These are phyloP conservation scores for Grigorovia yakushimaensis DNA, from an alignment of 805 yeast species.

Conservation along the genomic window DNA sequence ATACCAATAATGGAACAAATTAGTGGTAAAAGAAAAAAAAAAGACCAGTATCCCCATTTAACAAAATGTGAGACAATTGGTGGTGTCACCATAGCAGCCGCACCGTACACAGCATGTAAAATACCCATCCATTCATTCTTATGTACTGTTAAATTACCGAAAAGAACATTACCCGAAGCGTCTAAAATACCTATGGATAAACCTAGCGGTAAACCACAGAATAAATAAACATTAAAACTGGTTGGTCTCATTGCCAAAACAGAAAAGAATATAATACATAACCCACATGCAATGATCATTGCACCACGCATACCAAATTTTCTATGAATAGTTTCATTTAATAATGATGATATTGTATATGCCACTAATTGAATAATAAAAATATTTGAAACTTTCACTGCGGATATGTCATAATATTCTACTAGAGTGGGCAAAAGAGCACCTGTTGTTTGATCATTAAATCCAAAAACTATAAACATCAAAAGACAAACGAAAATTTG, in stretches of 20 bases:
- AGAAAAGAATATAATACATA: constrained; percentile 14
- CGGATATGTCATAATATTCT: constrained; percentile 18
- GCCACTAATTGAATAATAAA: constrained; percentile 26
- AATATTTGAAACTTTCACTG: constrained; percentile 22
- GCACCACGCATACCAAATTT: constrained; percentile 25
- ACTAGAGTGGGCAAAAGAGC: constrained; percentile 26
- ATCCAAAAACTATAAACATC: constrained; percentile 25
- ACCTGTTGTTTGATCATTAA: constrained; percentile 29
- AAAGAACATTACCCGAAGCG: constrained; percentile 25
- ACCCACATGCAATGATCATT: constrained; percentile 13
- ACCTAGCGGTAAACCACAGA: constrained; percentile 27
- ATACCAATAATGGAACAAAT: constrained; percentile 30
- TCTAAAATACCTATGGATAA: constrained; percentile 28
- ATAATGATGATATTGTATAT: constrained; percentile 23
- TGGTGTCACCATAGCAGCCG: constrained; percentile 65
- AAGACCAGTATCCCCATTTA: constrained; percentile 23
- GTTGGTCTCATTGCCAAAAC: constrained; percentile 19
- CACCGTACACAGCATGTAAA: constrained; percentile 61
- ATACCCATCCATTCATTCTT: constrained; percentile 51
- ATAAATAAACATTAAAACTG: constrained; percentile 14
- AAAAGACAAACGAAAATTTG: constrained; percentile 23
- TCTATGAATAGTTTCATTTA: constrained; percentile 22
- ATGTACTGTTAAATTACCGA: constrained; percentile 31
- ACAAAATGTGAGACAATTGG: constrained; percentile 43
- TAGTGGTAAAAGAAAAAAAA: constrained; percentile 27